Conservation (phyloP, 306 rosid genomes). For the Pyrus communis region DNA sequence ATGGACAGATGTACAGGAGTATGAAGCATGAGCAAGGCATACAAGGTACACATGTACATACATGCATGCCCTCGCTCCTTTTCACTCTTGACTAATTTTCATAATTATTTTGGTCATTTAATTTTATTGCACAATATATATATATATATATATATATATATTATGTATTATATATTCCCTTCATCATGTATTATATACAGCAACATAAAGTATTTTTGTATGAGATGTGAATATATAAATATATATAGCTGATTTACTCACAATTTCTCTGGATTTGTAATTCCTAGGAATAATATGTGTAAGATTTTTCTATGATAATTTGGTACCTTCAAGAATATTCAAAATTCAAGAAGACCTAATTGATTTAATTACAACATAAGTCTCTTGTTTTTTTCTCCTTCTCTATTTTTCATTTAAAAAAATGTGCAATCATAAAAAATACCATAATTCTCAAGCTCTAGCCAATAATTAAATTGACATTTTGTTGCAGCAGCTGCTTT, state of each 20-base stretch:
- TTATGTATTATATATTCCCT: too few relatives aligned
- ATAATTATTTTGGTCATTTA: background rate
- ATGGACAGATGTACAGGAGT: slow-evolving; percentile 84
- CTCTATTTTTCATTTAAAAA: background rate
- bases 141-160: background rate
- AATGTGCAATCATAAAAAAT: background rate
- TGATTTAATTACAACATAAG: too few relatives aligned
- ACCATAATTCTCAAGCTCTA: background rate
- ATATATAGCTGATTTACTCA: background rate
- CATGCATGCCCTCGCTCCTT: background rate
- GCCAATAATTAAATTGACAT: background rate
- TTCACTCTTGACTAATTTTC: background rate
- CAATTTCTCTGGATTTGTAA: background rate
- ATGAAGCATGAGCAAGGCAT: slow-evolving; percentile 54
- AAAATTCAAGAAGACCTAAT: too few relatives aligned
- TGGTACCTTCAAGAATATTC: too few relatives aligned
- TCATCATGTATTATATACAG: background rate
- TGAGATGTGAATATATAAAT: background rate
- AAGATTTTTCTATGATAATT: background rate
- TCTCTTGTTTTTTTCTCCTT: background rate
- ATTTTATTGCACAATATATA: background rate
- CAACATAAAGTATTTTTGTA: background rate
- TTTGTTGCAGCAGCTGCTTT: slow-evolving; percentile 12
- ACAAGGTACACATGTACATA: slow-evolving; percentile 46
- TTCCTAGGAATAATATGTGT: background rate